A percentile compares a stretch with the other conserved stretches of the same genome.
Evolutionary conservation across 2,329 filamentous ascomycete species (phyloP).

Genomic region (Sclerotinia nivalis): DNA sequence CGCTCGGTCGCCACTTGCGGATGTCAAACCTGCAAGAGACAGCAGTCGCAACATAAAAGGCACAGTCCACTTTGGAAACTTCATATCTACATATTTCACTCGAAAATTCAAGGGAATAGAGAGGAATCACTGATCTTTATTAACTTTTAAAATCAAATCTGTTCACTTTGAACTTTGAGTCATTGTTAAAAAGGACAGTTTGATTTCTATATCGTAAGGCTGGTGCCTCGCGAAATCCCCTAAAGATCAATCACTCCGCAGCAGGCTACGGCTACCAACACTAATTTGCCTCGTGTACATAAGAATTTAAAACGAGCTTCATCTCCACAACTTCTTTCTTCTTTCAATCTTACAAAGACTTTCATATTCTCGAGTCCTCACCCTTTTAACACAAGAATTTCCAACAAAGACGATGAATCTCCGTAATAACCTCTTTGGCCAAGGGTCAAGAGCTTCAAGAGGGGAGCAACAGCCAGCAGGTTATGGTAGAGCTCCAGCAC

Average conservation of each 20-base stretch:
- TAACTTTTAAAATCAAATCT: conserved; percentile 24
- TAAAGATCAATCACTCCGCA: conserved; percentile 14
- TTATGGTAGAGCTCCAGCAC: conserved; percentile 42
- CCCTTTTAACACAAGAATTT: background rate
- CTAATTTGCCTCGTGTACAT: conserved; percentile 18
- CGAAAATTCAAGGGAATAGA: background rate
- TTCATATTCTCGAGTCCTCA: background rate
- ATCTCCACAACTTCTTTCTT: background rate
- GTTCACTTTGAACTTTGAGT: conserved; percentile 25
- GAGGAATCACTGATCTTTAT: conserved; percentile 8
- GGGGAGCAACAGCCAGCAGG: conserved; percentile 28
- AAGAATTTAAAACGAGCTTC: conserved; percentile 14
- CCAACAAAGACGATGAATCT: conserved; percentile 36
- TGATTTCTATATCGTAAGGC: conserved; percentile 5
- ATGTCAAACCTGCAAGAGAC: conserved; percentile 39
- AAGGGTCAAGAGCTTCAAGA: conserved; percentile 43
- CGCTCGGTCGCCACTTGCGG: conserved; percentile 32
- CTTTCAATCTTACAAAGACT: background rate
- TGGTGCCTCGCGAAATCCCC: conserved; percentile 18
- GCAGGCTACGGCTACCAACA: conserved; percentile 12
- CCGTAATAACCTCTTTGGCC: conserved; percentile 50
- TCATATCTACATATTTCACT: conserved; percentile 31
- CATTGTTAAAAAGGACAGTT: conserved; percentile 25
- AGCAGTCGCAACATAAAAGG: conserved; percentile 37
- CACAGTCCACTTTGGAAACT: conserved; percentile 34